Conservation (phyloP, 805 yeast genomes). For the Kregervanrija pseudodelftensis region DNA sequence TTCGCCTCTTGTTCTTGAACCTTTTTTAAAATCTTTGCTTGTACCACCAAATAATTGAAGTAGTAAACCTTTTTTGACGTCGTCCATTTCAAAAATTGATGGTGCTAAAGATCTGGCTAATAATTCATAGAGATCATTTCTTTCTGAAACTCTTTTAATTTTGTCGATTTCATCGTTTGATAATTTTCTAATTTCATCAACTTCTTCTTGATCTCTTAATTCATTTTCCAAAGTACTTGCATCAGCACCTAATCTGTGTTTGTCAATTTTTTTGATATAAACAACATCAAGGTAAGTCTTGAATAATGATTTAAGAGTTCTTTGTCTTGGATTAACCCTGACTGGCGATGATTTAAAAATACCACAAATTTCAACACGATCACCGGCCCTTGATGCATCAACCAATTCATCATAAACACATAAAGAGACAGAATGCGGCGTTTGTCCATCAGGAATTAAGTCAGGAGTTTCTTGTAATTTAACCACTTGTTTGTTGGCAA, state of each 20-base stretch:
- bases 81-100: slow-evolving; percentile 93
- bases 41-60: slow-evolving; percentile 95
- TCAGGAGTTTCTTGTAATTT: slow-evolving; percentile 81
- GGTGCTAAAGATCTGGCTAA: slow-evolving; percentile 92
- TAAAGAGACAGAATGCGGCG: slow-evolving; percentile 91
- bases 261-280: slow-evolving; percentile 82
- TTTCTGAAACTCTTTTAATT: slow-evolving; percentile 52
- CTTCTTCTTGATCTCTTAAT: slow-evolving; percentile 54
- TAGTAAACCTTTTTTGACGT: slow-evolving; percentile 90
- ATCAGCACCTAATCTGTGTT: slow-evolving; percentile 75
- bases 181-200: slow-evolving; percentile 67
- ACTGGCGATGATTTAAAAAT: slow-evolving; percentile 91
- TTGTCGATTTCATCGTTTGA: slow-evolving; percentile 61
- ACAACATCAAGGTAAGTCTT: slow-evolving; percentile 94
- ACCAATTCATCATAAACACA: slow-evolving; percentile 96
- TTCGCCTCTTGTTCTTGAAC: slow-evolving; percentile 95
- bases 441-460: slow-evolving; percentile 94
- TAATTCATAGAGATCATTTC: slow-evolving; percentile 79
- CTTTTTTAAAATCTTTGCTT: slow-evolving; percentile 78
- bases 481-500: slow-evolving; percentile 92
- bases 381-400: slow-evolving; percentile 94
- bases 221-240: slow-evolving; percentile 60
- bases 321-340: slow-evolving; percentile 74
- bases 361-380: slow-evolving; percentile 91
- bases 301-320: slow-evolving; percentile 76